Evolutionary conservation across 2,329 filamentous ascomycete genomes (phyloP).

Genomic region (Apiospora rasikravindrae): DNA sequence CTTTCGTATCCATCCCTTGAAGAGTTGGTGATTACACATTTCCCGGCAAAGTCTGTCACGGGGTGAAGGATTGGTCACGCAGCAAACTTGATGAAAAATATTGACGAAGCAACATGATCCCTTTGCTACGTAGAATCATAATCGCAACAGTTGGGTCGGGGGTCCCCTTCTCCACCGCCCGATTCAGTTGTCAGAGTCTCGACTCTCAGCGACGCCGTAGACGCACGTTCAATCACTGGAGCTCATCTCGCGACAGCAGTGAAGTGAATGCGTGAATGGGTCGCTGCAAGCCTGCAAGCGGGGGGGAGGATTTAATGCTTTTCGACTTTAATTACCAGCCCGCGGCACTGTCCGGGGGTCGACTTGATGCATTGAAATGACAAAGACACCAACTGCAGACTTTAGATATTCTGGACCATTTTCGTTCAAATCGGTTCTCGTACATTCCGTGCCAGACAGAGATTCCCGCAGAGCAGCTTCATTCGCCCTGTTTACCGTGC

Average conservation of each 20-base stretch:
- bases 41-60: not conserved
- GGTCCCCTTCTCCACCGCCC: not conserved
- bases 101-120: not conserved
- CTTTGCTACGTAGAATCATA: not conserved
- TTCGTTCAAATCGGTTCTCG: not conserved
- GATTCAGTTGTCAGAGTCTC: not conserved
- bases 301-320: not conserved
- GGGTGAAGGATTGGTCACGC: not conserved
- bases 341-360: not conserved
- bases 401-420: not conserved
- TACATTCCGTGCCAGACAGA: not conserved
- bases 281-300: not conserved
- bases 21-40: not conserved
- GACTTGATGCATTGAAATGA: not conserved
- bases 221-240: not conserved
- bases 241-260: constrained; percentile 7
- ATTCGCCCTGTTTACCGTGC: not conserved
- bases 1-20: not conserved
- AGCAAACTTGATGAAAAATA: not conserved
- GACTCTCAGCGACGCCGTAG: not conserved
- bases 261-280: constrained; percentile 5
- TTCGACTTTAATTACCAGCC: constrained; percentile 5
- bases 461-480: not conserved
- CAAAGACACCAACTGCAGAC: not conserved
- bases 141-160: not conserved